Base-by-base conservation (phyloP, 2,329 filamentous ascomycete species). In the Hyphodiscus sp. region DNA sequence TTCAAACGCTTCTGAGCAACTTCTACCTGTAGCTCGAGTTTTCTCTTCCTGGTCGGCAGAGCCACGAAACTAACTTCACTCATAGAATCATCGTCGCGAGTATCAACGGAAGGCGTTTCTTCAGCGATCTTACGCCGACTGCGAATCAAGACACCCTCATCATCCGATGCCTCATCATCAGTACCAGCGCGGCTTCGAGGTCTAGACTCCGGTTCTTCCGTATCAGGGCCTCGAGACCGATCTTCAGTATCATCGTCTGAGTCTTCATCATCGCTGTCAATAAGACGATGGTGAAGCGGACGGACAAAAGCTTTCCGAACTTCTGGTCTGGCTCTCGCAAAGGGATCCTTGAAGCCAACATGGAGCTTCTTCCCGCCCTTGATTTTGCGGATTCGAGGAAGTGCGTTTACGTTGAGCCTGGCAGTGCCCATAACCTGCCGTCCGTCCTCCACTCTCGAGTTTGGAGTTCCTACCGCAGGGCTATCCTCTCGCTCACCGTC, bases 181-280 rank as follows among this genome's bases (percentile, higher is more conserved):
- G 78, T 78, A 65, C 79, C 82, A 76, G 84, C 79, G 43, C 87
- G 89, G 69, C 89, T 96, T 45, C 85, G 83, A 47, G 87, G 87
- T 43, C 87, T 82, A 58, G 89, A 95, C 56, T 94, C 91, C 33
- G 84, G 83, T 60, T 94, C 91, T 67, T 95, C 91, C 0, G 89
- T 95, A 67, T 91, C 90, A 45, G 85, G 79, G 47, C 85, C 71
- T 13, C 86, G 82, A 33, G 81, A 86, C 48, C 77, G 73, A 46
- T 80, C 80, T 58, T 82, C 80, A 1, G 70, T 74, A 52, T 96
- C 91, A 61, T 95, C 91, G 59, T 96, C 91, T 0, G 90, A 95
- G 68, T 96, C 89, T n/a, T 79, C 79, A 41, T 87, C 87, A 43
- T 89, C 86, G 58, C 87, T 87, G 57, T 86, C 82, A 65, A 87